Base-by-base conservation (phyloP, 2,329 filamentous ascomycete genomes). In the Colletotrichum sidae region DNA sequence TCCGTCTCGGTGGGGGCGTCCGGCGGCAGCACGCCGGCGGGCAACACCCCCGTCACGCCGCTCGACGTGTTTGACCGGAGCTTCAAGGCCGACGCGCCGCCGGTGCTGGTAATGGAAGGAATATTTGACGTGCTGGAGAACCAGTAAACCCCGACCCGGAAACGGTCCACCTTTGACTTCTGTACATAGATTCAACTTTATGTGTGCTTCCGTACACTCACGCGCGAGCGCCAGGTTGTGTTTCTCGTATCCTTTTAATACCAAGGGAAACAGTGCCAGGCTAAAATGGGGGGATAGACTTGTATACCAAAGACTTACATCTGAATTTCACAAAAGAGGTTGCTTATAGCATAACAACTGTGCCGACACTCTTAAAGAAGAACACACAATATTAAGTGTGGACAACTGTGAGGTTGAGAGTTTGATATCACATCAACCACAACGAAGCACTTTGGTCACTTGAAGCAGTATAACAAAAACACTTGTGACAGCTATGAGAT, bases 111-210 rank as follows among this genome's bases (percentile, higher is more conserved):
- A 2, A 62, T 62, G 25, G 63, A 66, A 41, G 63, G 63, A 10
- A 66, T 66, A 11, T 63, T 63, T 34, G 63, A 66, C 35, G 63
- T 66, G 41, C 51, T 66, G 37, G 53, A 66, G 25, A 66, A 66
- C 42, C 39, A 57, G 33, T 66, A 17, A 54, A 10, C 8, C 10
- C 10, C 13, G 37, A 0, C 4, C 33, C n/a, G 17, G 11, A 33
- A n/a, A 42, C 12, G 45, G 3, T 35, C 38, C 37, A 37, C 8
- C 15, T 4, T 57, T 17, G 35, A 11, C 17, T 57, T 49, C 10
- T 57, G 35, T 41, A 39, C 15, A 49, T 57, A 46, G 37, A 12
- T 38, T 15, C 1, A 4, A 25, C 25, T 1, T 25, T 4, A 25
- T 25, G 34, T 45, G 17, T 34, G 25, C 9, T 42, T 13, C 10